A percentile compares a stretch with the other conserved stretches of the same genome.
Conservation (phyloP, 164 flowering plant species). For the Nelumbo lutea region DNA sequence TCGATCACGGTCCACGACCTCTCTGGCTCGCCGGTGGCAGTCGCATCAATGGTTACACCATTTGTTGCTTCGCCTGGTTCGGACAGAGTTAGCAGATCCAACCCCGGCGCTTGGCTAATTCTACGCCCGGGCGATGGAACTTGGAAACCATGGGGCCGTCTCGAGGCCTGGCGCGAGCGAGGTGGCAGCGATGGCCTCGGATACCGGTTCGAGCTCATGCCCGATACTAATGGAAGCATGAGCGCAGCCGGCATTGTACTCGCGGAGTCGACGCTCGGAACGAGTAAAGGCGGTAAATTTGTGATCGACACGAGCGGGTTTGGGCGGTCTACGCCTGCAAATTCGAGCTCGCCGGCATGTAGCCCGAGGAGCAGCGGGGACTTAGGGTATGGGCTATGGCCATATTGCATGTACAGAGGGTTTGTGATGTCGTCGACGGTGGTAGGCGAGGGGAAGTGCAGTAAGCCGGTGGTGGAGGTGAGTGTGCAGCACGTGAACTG, state of each 20-base stretch:
- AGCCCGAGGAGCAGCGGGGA: conserved; percentile 76
- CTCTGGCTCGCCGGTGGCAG: conserved; percentile 88
- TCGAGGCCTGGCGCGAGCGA: conserved; percentile 93
- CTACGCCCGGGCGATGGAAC: conserved; percentile 80
- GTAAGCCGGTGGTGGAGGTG: conserved; percentile 69
- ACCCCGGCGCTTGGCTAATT: conserved; percentile 94
- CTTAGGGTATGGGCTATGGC: conserved; percentile 71
- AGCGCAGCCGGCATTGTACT: conserved; percentile 46
- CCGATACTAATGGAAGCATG: conserved; percentile 39
- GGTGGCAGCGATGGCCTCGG: conserved; percentile 71
- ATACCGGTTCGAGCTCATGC: conserved; percentile 67
- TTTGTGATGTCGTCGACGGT: conserved; percentile 85
- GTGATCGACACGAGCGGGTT: conserved; percentile 42
- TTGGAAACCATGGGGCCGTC: conserved; percentile 96
- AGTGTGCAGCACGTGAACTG: conserved; percentile 86
- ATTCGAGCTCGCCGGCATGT: conserved; percentile 37
- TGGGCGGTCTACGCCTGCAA: conserved; percentile 34
- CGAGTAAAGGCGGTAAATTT: conserved; percentile 69
- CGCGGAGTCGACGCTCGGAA: conserved; percentile 56
- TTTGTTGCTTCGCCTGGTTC: conserved; percentile 92
- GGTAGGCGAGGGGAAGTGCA: conserved; percentile 73
- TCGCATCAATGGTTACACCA: conserved; percentile 93
- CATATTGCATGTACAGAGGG: conserved; percentile 60
- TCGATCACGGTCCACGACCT: conserved; percentile 90
- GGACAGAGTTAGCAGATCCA: conserved; percentile 82